Conservation (phyloP, 805 yeast species). For the Saturnispora bothae region DNA sequence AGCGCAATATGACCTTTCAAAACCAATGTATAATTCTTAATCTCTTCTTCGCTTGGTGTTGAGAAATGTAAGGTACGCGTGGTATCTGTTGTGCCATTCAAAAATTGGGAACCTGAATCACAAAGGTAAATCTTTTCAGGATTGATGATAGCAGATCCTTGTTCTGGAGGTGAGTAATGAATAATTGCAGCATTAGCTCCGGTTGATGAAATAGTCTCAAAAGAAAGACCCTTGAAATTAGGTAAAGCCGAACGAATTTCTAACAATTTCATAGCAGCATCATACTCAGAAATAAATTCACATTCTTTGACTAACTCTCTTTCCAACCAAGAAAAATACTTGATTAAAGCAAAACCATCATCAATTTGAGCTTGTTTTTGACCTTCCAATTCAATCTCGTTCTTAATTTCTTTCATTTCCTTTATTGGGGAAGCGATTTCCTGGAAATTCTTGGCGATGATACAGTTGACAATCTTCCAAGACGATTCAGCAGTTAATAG, state of each 20-base stretch:
- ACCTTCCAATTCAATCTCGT: constrained; percentile 37
- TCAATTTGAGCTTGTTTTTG: constrained; percentile 44
- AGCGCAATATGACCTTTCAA: constrained; percentile 47
- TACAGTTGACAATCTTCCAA: constrained; percentile 56
- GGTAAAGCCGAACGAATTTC: constrained; percentile 43
- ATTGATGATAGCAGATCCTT: constrained; percentile 36
- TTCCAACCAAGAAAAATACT: constrained; percentile 51
- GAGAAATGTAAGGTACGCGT: constrained; percentile 51
- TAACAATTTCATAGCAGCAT: constrained; percentile 51
- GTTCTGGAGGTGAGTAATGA: constrained; percentile 53
- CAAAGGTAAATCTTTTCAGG: constrained; percentile 43
- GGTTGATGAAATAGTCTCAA: constrained; percentile 63
- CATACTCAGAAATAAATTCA: constrained; percentile 49
- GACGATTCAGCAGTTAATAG: constrained; percentile 49
- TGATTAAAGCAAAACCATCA: constrained; percentile 46
- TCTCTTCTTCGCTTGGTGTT: constrained; percentile 36
- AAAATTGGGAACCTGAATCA: constrained; percentile 52
- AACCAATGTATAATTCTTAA: constrained; percentile 43
- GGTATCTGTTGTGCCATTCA: constrained; percentile 57
- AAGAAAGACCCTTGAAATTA: constrained; percentile 53
- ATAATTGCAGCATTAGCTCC: constrained; percentile 73
- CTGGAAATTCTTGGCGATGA: constrained; percentile 28
- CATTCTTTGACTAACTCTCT: constrained; percentile 31
- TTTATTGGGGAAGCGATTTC: constrained; percentile 48
- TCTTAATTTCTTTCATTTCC: constrained; percentile 43